These are phyloP conservation scores for Hyaloscypha finlandica DNA, from an alignment of 495 filamentous ascomycete species.

Conservation along the genomic window DNA sequence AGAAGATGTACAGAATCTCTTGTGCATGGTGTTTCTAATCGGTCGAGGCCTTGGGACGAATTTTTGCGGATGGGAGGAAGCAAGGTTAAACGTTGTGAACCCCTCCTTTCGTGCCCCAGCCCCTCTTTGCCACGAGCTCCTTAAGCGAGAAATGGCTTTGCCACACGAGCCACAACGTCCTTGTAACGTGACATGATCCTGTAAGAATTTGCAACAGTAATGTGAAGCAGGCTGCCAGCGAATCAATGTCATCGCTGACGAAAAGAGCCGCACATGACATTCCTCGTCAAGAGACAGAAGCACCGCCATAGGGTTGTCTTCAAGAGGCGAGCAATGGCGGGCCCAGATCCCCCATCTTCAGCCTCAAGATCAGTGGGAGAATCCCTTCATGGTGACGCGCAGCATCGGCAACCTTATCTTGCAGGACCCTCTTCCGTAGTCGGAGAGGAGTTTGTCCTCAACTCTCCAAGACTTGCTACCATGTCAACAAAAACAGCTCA, in stretches of 20 bases:
- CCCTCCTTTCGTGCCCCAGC: neutral
- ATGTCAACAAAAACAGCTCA: conserved; percentile 33
- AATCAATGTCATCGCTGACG: conserved; percentile 15
- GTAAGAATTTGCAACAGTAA: conserved; percentile 7
- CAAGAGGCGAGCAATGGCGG: conserved; percentile 24
- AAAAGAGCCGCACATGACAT: conserved; percentile 30
- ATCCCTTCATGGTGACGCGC: neutral
- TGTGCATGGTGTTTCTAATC: neutral
- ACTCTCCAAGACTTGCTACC: neutral
- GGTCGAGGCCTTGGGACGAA: neutral
- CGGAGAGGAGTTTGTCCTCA: conserved; percentile 1
- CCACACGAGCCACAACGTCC: neutral
- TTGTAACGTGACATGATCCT: neutral
- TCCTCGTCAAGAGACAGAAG: conserved; percentile 30
- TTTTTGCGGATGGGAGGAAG: neutral
- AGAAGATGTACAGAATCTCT: conserved; percentile 15
- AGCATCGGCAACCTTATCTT: conserved; percentile 5
- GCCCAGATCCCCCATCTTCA: conserved; percentile 12
- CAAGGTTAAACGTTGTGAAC: neutral
- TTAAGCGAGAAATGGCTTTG: too few species aligned
- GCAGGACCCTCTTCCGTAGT: neutral
- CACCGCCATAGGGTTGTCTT: conserved; percentile 29
- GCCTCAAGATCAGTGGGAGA: conserved; percentile 6
- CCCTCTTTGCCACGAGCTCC: too few species aligned
- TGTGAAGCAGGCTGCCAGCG: conserved; percentile 23